Base-by-base conservation (phyloP, 768 basidiomycete genomes). In the Lentinula sp. region DNA sequence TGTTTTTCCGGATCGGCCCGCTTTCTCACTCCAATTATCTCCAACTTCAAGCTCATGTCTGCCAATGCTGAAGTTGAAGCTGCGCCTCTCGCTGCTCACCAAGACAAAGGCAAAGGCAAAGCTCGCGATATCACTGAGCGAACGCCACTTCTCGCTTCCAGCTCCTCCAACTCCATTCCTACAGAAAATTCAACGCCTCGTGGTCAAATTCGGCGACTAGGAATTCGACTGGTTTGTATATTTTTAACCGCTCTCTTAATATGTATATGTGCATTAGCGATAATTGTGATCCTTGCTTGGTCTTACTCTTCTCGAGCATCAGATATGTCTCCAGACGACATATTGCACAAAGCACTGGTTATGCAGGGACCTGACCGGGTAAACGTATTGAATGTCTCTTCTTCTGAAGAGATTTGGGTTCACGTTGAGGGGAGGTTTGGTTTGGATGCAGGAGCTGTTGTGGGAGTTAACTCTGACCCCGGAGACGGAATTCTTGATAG, bases 221-320 rank as follows among this genome's bases (percentile, higher is more conserved):
- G 75, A 48, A 70, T 73, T 28, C 74, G 71, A 56, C 73, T 84
- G 8, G 69, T 72, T 0, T 68, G 68, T 49, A 79, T 90, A 60
- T 91, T 91, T 70, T 67, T 85, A n/a, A 67, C 74, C 37, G 81
- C 88, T 0, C 72, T 90, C 6, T 74, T 73, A 33, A 37, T 85
- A 50, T 84, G 81, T 64, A 66, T 86, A 18, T 32, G 18, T 32
- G 35, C 77, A 3, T 74, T 84, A 42, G 66, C 80, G 13, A 54
- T 79, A 3, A 49, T 85, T 9, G 77, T 74, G 3, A 66, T 88
- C 16, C 73, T 90, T 8, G 86, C 83, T 5, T 88, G 83, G 76
- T 85, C 85, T 3, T 91, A 90, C 65, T 83, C 85, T 18, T 76
- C 86, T 16, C 77, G 77, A 36, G 82, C 81, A 0, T 79, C 83